Evolutionary conservation across 371 early-diverging fungal species (phyloP).

Genomic region (Rhizopus stolonifer): DNA sequence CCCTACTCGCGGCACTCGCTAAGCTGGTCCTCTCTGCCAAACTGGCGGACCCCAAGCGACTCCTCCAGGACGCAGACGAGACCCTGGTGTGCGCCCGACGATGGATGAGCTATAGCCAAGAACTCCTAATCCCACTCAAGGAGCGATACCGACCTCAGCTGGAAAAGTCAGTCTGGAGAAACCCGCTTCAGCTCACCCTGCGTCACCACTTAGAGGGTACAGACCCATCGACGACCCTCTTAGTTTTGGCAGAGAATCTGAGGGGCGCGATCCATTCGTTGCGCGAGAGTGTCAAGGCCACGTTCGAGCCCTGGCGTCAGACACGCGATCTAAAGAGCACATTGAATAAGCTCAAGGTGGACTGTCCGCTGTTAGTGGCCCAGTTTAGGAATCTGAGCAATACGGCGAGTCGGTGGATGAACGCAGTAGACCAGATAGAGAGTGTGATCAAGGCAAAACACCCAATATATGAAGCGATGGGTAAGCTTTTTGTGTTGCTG

Average conservation of each 20-base stretch:
- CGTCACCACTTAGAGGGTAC: neutral
- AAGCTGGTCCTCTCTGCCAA: constrained; percentile 84
- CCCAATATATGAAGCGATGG: constrained; percentile 67
- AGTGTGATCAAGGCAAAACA: constrained; percentile 59
- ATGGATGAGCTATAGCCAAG: constrained; percentile 77
- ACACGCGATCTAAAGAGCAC: constrained; percentile 8
- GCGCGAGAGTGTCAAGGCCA: constrained; percentile 31
- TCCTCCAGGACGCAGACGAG: constrained; percentile 51
- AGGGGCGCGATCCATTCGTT: constrained; percentile 34
- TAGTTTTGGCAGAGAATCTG: constrained; percentile 34
- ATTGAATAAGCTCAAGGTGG: constrained; percentile 37
- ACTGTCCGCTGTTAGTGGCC: constrained; percentile 58
- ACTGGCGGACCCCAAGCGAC: constrained; percentile 50
- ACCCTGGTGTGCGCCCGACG: constrained; percentile 72
- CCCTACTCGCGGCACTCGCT: constrained; percentile 76
- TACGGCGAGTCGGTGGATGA: constrained; percentile 42
- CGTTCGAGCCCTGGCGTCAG: constrained; percentile 12
- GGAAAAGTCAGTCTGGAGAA: constrained; percentile 4
- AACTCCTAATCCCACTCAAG: constrained; percentile 60
- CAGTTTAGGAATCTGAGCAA: constrained; percentile 56
- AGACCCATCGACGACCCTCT: constrained; percentile 8
- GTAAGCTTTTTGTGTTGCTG: constrained; percentile 65
- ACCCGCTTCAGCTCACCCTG: constrained; percentile 2
- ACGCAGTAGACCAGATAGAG: constrained; percentile 33
- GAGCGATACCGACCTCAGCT: constrained; percentile 42